Conservation (phyloP, 805 yeast genomes). For the Nadsonia fulvescens region DNA sequence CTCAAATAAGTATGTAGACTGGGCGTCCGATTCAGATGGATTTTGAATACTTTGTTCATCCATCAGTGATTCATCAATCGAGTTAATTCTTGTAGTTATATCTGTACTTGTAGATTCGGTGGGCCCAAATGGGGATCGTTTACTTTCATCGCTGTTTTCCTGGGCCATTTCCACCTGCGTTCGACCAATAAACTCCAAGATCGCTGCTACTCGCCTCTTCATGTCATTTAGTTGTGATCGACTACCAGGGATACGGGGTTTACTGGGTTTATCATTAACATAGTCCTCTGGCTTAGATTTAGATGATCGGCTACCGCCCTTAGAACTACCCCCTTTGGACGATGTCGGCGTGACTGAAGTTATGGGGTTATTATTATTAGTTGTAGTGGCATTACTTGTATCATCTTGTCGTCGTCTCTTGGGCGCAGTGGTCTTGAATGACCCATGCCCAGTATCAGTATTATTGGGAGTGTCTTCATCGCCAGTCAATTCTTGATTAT, state of each 20-base stretch:
- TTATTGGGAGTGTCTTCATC: too few species aligned
- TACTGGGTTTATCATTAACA: constrained; percentile 42
- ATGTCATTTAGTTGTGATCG: constrained; percentile 64
- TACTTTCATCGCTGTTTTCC: constrained; percentile 14
- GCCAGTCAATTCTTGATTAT: too few species aligned
- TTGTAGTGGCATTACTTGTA: too few species aligned
- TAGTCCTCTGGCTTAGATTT: constrained; percentile 7
- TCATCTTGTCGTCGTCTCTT: too few species aligned
- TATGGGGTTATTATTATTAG: too few species aligned
- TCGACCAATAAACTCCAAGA: constrained; percentile 75
- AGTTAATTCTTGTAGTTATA: constrained; percentile 3
- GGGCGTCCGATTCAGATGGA: too few species aligned
- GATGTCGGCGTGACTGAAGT: constrained; percentile 4
- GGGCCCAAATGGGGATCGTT: constrained; percentile 9
- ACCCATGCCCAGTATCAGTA: too few species aligned
- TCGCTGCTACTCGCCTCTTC: constrained; percentile 76
- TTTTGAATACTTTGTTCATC: too few species aligned
- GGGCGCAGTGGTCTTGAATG: constrained; percentile 3
- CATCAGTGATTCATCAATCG: constrained; percentile 2
- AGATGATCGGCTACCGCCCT: constrained; percentile 2
- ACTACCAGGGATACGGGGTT: constrained; percentile 68
- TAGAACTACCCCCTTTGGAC: too few species aligned
- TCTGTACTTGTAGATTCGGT: constrained; percentile 4
- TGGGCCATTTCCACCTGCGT: constrained; percentile 68
- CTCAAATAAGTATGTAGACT: constrained; percentile 25